Evolutionary conservation across 106 monocot genomes (phyloP).

Genomic region (Cymbidium sinense): DNA sequence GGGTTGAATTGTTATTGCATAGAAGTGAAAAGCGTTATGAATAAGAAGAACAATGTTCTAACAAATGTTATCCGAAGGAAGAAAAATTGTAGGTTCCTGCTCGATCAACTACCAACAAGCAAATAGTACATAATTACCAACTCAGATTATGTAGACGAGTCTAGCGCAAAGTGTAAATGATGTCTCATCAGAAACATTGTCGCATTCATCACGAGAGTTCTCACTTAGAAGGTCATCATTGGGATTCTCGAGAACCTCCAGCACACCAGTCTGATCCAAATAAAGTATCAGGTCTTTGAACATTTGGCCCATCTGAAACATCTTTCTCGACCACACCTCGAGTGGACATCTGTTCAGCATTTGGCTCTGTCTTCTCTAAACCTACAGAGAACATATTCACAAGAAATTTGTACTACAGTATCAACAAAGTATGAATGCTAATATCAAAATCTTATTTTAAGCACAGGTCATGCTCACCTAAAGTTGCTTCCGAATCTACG

Average conservation of each 20-base stretch:
- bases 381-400: constrained; percentile 5
- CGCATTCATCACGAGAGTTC: background rate
- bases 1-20: too few species aligned
- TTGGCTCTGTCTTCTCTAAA: background rate
- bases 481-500: constrained; percentile 1
- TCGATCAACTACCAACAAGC: too few species aligned
- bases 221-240: background rate
- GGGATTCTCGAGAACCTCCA: too few species aligned
- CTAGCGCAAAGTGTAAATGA: background rate
- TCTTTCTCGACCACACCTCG: background rate
- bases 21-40: too few species aligned
- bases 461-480: constrained; percentile 15
- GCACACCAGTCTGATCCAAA: constrained; percentile 9
- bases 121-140: too few species aligned
- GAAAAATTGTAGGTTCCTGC: too few species aligned
- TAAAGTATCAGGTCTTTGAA: constrained; percentile 27
- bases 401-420: background rate
- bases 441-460: background rate
- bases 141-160: too few species aligned
- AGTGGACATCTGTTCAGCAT: background rate
- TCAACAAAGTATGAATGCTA: background rate
- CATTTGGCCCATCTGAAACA: constrained; percentile 7
- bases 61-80: too few species aligned
- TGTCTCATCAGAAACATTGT: background rate
- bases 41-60: too few species aligned